These are phyloP conservation scores for Lactarius psammicola DNA, from an alignment of 768 basidiomycete genomes.

Conservation along the genomic window DNA sequence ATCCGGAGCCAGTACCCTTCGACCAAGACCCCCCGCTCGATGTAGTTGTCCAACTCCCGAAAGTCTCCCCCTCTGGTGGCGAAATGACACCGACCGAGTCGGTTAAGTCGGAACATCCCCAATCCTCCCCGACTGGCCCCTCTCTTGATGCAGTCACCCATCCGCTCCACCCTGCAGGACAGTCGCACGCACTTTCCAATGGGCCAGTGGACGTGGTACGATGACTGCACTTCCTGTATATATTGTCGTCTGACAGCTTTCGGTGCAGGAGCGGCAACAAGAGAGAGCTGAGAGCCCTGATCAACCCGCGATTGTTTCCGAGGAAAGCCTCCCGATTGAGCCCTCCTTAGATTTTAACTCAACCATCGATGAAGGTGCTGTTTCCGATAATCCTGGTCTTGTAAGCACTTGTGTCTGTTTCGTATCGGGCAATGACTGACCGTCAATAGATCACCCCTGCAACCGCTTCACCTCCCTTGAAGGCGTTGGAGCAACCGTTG, in stretches of 20 bases:
- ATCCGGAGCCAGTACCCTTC: background rate
- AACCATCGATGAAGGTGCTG: background rate
- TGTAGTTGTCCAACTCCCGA: background rate
- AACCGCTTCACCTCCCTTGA: background rate
- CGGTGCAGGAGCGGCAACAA: constrained; percentile 3
- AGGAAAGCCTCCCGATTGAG: background rate
- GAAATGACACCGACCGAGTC: background rate
- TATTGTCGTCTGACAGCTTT: background rate
- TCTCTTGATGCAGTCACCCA: background rate
- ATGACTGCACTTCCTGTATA: background rate
- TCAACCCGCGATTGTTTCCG: background rate
- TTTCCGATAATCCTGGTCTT: background rate
- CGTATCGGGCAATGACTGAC: background rate
- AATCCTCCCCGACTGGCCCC: background rate
- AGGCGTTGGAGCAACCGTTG: background rate
- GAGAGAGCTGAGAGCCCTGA: background rate
- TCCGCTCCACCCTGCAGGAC: background rate
- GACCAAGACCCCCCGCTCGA: background rate
- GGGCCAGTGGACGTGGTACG: background rate
- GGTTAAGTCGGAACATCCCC: background rate
- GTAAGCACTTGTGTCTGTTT: background rate
- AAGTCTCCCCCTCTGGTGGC: background rate
- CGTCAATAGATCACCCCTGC: background rate
- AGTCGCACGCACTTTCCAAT: background rate
- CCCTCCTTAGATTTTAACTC: background rate